Evolutionary conservation across 2,329 filamentous ascomycete species (phyloP).

Genomic region (Pyrenophora graminea): DNA sequence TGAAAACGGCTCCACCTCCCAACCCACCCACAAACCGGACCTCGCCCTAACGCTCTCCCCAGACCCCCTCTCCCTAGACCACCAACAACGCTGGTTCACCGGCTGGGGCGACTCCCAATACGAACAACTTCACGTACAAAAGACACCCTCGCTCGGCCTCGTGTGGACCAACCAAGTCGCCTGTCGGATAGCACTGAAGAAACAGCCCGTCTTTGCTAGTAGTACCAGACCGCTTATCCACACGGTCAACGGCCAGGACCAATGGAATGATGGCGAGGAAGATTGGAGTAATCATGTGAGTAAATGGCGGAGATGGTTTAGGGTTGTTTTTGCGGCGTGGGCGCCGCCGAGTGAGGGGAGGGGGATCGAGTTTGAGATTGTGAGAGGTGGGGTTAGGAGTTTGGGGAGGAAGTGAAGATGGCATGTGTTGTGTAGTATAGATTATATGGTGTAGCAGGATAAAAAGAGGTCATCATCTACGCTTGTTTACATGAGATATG

Average conservation of each 20-base stretch:
- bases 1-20: slow-evolving; percentile 19
- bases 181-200: slow-evolving; percentile 79
- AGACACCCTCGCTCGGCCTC: slow-evolving; percentile 84
- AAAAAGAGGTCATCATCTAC: no score
- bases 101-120: slow-evolving; percentile 77
- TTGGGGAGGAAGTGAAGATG: neutral
- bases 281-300: slow-evolving; percentile 48
- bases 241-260: slow-evolving; percentile 44
- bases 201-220: slow-evolving; percentile 60
- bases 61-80: slow-evolving; percentile 73
- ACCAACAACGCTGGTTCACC: slow-evolving; percentile 94
- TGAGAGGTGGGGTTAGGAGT: no score
- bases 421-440: no score
- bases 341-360: slow-evolving; percentile 55
- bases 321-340: slow-evolving; percentile 88
- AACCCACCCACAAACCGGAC: slow-evolving; percentile 19
- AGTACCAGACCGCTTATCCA: slow-evolving; percentile 15
- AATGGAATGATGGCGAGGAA: slow-evolving; percentile 45
- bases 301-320: slow-evolving; percentile 76
- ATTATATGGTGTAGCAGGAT: no score
- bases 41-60: slow-evolving; percentile 44
- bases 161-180: slow-evolving; percentile 92
- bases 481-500: no score
- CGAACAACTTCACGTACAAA: slow-evolving; percentile 52
- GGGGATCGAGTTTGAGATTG: slow-evolving; percentile 16